phyloP scores from a whole-genome alignment of 140 eudicot genomes.

The Anethum foeniculum region DNA sequence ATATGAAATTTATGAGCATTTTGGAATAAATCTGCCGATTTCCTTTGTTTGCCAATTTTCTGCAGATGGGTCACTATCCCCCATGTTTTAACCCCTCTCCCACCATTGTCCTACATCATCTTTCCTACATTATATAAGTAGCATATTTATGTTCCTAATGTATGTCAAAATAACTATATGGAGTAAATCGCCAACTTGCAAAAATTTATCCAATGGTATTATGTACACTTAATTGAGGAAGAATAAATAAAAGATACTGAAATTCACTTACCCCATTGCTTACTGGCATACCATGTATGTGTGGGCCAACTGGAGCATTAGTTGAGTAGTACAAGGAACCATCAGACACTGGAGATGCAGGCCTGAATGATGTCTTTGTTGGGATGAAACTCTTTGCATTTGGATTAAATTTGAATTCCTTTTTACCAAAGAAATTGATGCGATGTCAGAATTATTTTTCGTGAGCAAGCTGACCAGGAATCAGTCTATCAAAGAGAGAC shows the following conservation, averaged over 20 bases:
- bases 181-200: background rate
- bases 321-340: slow-evolving; percentile 70
- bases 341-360: slow-evolving; percentile 87
- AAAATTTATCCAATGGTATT: background rate
- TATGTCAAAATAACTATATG: background rate
- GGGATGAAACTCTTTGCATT: slow-evolving; percentile 90
- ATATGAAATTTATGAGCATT: background rate
- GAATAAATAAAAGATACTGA: background rate
- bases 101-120: background rate
- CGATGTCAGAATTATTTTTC: background rate
- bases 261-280: slow-evolving; percentile 70
- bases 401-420: slow-evolving; percentile 93
- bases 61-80: background rate
- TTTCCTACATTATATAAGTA: background rate
- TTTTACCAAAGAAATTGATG: slow-evolving; percentile 3
- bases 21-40: background rate
- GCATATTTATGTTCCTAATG: background rate
- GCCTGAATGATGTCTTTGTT: slow-evolving; percentile 52
- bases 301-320: slow-evolving; percentile 43
- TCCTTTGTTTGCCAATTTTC: background rate
- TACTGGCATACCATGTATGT: slow-evolving; percentile 80
- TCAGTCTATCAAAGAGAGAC: background rate
- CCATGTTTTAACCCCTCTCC: background rate
- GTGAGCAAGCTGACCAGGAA: background rate
- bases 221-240: background rate